Conservation (phyloP, 805 yeast genomes). For the Kazachstania africana region DNA sequence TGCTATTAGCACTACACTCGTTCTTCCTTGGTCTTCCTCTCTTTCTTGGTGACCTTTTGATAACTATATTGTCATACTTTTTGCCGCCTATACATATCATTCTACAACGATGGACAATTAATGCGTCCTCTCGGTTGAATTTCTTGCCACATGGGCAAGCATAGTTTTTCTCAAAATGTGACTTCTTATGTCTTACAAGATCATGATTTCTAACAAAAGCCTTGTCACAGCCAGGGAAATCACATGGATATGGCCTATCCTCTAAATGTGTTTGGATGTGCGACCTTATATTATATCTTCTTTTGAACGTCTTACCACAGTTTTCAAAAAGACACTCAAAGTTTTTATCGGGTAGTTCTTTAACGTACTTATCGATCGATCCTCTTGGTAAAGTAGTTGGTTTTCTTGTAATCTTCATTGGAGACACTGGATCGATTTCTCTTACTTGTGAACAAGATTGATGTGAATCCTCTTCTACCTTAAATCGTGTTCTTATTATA, state of each 20-base stretch:
- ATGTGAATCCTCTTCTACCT: slow-evolving; percentile 11
- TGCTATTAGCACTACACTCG: too few relatives aligned
- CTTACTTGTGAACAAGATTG: slow-evolving; percentile 7
- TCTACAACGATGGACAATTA: slow-evolving; percentile 68
- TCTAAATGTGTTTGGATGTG: slow-evolving; percentile 94
- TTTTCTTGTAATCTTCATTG: slow-evolving; percentile 18
- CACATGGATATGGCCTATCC: slow-evolving; percentile 85
- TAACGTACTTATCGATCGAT: slow-evolving; percentile 70
- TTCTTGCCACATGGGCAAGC: slow-evolving; percentile 86
- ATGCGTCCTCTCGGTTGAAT: slow-evolving; percentile 81
- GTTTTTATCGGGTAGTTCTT: slow-evolving; percentile 65
- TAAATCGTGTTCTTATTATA: slow-evolving; percentile 28
- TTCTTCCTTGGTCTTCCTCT: slow-evolving; percentile 22
- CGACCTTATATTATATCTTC: slow-evolving; percentile 85
- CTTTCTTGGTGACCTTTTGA: slow-evolving; percentile 22
- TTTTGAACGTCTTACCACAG: slow-evolving; percentile 75
- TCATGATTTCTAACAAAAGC: slow-evolving; percentile 94
- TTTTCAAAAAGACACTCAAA: slow-evolving; percentile 64
- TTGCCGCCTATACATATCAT: slow-evolving; percentile 72
- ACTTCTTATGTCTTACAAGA: slow-evolving; percentile 75
- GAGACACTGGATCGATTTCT: slow-evolving; percentile 2
- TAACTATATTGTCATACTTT: slow-evolving; percentile 18
- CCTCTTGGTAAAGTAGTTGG: slow-evolving; percentile 61
- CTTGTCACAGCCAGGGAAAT: slow-evolving; percentile 51
- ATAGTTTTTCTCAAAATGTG: slow-evolving; percentile 64